Evolutionary conservation across 163 green algal species (phyloP).

Genomic region (Smithsoniella earleae): DNA sequence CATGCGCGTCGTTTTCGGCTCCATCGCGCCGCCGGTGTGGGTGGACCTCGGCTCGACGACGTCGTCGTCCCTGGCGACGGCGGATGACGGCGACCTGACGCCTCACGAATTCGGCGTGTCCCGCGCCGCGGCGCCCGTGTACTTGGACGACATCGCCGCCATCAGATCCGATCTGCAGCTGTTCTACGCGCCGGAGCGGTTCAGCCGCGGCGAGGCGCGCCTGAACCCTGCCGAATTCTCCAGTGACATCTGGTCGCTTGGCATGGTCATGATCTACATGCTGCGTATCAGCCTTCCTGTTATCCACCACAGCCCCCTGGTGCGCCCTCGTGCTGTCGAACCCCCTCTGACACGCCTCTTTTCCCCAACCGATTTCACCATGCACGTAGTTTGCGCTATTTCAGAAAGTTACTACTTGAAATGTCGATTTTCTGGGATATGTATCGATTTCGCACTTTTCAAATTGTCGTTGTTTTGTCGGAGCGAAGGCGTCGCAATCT

Average conservation of each 20-base stretch:
- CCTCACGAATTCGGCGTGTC: too few relatives aligned
- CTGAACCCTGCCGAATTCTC: background rate
- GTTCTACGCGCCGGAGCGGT: constrained; percentile 5
- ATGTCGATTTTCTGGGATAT: background rate
- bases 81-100: too few relatives aligned
- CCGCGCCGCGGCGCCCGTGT: too few relatives aligned
- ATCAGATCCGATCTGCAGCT: background rate
- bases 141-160: background rate
- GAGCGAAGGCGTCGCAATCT: background rate
- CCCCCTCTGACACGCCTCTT: background rate
- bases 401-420: background rate
- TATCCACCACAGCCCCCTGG: background rate
- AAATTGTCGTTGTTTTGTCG: background rate
- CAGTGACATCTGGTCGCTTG: background rate
- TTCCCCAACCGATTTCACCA: background rate
- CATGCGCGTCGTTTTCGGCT: too few relatives aligned
- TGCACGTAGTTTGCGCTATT: background rate
- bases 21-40: too few relatives aligned
- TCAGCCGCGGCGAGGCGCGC: background rate
- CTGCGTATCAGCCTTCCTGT: constrained; percentile 7
- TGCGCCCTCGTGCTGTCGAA: background rate
- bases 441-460: background rate
- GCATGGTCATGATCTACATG: background rate
- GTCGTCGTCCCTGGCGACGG: too few relatives aligned
- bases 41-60: too few relatives aligned